These are phyloP conservation scores for Akebia trifoliata DNA, from an alignment of 164 flowering plant species.

Conservation along the genomic window DNA sequence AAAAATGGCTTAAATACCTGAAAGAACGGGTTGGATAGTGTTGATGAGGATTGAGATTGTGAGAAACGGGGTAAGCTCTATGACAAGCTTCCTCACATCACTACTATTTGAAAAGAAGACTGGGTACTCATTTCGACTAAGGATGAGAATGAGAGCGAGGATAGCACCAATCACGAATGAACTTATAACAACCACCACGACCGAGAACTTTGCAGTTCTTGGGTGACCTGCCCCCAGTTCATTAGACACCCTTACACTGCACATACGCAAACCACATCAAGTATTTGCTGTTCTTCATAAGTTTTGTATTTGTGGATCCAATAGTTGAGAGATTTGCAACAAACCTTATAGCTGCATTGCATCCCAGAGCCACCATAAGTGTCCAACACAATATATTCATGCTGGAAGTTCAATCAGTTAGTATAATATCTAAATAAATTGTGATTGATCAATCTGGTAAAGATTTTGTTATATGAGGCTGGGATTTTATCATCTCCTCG, in stretches of 20 bases:
- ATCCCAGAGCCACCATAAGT: conserved; percentile 55
- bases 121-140: conserved; percentile 30
- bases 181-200: conserved; percentile 37
- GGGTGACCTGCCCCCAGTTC: conserved; percentile 71
- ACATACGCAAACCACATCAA: conserved; percentile 2
- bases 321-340: conserved; percentile 5
- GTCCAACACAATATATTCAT: conserved; percentile 60
- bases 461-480: too few relatives aligned
- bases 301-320: not conserved
- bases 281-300: not conserved
- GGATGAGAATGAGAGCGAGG: conserved; percentile 27
- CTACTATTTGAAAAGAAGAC: conserved; percentile 30
- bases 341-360: conserved; percentile 71
- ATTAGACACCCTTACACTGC: conserved; percentile 68
- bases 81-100: conserved; percentile 30
- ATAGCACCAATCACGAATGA: conserved; percentile 37
- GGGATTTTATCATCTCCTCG: too few relatives aligned
- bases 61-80: conserved; percentile 42
- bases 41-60: conserved; percentile 38
- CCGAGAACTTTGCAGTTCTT: conserved; percentile 52
- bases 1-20: too few relatives aligned
- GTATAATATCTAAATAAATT: too few relatives aligned
- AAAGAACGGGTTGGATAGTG: conserved; percentile 52
- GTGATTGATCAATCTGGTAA: too few relatives aligned
- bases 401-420: conserved; percentile 54